These are phyloP conservation scores for Saccharomyces uvarum DNA, from an alignment of 1,139 yeast genomes.

Conservation along the genomic window DNA sequence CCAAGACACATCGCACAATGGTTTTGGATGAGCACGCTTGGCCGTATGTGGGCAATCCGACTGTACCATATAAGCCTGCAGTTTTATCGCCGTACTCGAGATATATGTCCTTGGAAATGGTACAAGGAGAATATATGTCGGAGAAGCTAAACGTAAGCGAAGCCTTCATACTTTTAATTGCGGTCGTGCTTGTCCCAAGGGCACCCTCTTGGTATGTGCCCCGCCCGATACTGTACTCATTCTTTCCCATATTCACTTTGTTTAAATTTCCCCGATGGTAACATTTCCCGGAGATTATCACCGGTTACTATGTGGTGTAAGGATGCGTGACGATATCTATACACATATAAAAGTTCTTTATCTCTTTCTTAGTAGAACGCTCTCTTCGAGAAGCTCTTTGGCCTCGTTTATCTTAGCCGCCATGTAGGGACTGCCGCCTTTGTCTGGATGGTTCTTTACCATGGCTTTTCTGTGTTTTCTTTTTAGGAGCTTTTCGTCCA, in stretches of 20 bases:
- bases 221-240: background rate
- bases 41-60: background rate
- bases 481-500: slow-evolving; percentile 63
- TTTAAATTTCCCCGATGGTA: background rate
- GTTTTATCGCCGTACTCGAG: background rate
- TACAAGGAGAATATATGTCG: background rate
- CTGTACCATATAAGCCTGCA: background rate
- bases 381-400: slow-evolving; percentile 23
- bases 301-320: background rate
- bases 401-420: slow-evolving; percentile 97
- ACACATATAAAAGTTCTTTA: slow-evolving; percentile 5
- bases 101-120: background rate
- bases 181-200: background rate
- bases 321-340: background rate
- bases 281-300: background rate
- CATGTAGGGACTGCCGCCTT: slow-evolving; percentile 91
- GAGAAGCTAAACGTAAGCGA: background rate
- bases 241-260: background rate
- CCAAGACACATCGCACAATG: background rate
- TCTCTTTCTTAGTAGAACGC: slow-evolving; percentile 17
- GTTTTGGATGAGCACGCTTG: background rate
- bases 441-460: slow-evolving; percentile 92
- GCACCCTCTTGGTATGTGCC: background rate
- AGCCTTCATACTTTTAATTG: background rate
- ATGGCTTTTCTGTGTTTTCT: slow-evolving; percentile 84